These are phyloP conservation scores for Saturnispora dispora DNA, from an alignment of 805 yeast species.

Conservation along the genomic window DNA sequence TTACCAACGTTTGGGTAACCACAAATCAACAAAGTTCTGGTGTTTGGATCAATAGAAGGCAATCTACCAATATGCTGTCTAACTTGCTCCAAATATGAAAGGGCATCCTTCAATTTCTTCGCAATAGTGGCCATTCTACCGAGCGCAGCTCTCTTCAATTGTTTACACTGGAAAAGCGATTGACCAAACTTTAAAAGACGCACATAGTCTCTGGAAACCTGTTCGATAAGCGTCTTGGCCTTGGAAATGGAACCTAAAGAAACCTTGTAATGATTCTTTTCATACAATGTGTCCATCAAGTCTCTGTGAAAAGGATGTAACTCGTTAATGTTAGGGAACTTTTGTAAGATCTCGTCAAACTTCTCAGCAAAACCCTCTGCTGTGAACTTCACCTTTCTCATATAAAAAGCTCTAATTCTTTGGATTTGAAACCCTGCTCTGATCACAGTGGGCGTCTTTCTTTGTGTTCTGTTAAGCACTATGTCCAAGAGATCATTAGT, in stretches of 20 bases:
- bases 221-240: slow-evolving; percentile 90
- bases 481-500: slow-evolving; percentile 92
- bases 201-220: slow-evolving; percentile 90
- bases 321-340: slow-evolving; percentile 95
- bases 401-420: slow-evolving; percentile 93
- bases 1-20: slow-evolving; percentile 99
- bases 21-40: slow-evolving; percentile 93
- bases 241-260: slow-evolving; percentile 90
- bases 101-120: slow-evolving; percentile 91
- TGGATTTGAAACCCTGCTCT: slow-evolving; percentile 94
- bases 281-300: slow-evolving; percentile 94
- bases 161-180: slow-evolving; percentile 97
- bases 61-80: slow-evolving; percentile 98
- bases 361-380: slow-evolving; percentile 95
- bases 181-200: slow-evolving; percentile 95
- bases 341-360: slow-evolving; percentile 71
- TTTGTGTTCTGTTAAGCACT: slow-evolving; percentile 92
- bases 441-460: slow-evolving; percentile 98
- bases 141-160: slow-evolving; percentile 93
- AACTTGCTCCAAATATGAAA: slow-evolving; percentile 91
- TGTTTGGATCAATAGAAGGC: slow-evolving; percentile 97
- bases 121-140: slow-evolving; percentile 99
- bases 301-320: slow-evolving; percentile 98
- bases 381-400: slow-evolving; percentile 96
- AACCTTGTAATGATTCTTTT: slow-evolving; percentile 95